Conservation (phyloP, 495 filamentous ascomycete genomes). For the Pseudevernia furfuracea region DNA sequence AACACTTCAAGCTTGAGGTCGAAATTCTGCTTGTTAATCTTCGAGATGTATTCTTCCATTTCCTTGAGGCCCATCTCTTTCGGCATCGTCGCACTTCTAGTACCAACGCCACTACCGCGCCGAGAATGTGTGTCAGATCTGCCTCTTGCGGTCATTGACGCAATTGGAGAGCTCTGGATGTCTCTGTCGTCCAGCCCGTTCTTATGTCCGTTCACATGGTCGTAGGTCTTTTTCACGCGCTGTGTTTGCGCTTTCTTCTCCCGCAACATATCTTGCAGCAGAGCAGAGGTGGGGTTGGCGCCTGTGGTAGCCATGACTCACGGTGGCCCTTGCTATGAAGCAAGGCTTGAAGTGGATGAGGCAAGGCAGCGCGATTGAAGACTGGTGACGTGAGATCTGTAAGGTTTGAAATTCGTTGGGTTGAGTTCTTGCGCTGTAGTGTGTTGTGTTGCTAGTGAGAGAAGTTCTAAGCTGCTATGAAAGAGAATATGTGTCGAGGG, state of each 20-base stretch:
- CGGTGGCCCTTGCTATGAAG: neutral
- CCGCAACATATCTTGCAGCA: conserved; percentile 43
- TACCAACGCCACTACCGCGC: conserved; percentile 34
- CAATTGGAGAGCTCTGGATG: conserved; percentile 30
- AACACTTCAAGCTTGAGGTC: conserved; percentile 80
- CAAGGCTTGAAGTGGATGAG: neutral
- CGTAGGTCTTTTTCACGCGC: conserved; percentile 33
- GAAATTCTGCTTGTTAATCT: conserved; percentile 80
- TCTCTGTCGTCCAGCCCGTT: conserved; percentile 27
- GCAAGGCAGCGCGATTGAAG: neutral
- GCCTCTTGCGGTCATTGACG: conserved; percentile 30
- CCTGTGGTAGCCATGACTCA: conserved; percentile 6
- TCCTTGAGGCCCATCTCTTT: conserved; percentile 46
- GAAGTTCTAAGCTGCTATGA: neutral
- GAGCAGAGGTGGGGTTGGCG: conserved; percentile 39
- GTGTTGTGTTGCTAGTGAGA: neutral
- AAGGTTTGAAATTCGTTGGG: no score
- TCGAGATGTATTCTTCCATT: conserved; percentile 50
- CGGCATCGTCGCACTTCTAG: conserved; percentile 31
- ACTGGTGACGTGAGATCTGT: neutral
- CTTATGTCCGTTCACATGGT: conserved; percentile 22
- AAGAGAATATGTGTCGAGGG: neutral
- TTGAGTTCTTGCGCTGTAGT: neutral
- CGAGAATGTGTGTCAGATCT: conserved; percentile 30
- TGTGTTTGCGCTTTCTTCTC: conserved; percentile 34